Conservation (phyloP, 2,329 filamentous ascomycete species). For the Diaporthe capsici region DNA sequence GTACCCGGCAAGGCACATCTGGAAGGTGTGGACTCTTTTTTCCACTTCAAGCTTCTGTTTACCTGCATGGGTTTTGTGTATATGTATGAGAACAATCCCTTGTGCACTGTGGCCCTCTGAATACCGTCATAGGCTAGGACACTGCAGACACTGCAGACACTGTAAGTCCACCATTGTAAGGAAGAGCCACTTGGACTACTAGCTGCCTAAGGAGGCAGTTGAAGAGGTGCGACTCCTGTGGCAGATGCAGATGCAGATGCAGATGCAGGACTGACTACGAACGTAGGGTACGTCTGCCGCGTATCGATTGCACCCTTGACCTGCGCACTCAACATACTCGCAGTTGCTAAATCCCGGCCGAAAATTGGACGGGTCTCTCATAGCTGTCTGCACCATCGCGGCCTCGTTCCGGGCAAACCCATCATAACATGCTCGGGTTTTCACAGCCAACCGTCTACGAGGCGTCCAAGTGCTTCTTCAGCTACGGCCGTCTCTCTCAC, state of each 20-base stretch:
- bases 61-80: background rate
- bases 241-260: background rate
- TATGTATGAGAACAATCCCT: background rate
- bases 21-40: background rate
- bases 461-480: slow-evolving; percentile 80
- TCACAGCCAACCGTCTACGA: slow-evolving; percentile 64
- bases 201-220: background rate
- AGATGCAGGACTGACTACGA: background rate
- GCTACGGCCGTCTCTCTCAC: slow-evolving; percentile 77
- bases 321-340: background rate
- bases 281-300: background rate
- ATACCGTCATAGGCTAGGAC: background rate
- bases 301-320: background rate
- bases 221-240: background rate
- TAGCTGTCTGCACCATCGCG: background rate
- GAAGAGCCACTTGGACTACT: background rate
- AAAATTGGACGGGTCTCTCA: background rate
- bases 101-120: background rate
- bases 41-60: background rate
- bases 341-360: background rate
- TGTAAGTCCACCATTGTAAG: background rate
- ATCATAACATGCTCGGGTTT: slow-evolving; percentile 60
- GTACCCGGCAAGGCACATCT: background rate
- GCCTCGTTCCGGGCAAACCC: background rate
- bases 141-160: too few species aligned